Base-by-base conservation (phyloP, 176 grass and related monocot species). In the Stipa capillata region DNA sequence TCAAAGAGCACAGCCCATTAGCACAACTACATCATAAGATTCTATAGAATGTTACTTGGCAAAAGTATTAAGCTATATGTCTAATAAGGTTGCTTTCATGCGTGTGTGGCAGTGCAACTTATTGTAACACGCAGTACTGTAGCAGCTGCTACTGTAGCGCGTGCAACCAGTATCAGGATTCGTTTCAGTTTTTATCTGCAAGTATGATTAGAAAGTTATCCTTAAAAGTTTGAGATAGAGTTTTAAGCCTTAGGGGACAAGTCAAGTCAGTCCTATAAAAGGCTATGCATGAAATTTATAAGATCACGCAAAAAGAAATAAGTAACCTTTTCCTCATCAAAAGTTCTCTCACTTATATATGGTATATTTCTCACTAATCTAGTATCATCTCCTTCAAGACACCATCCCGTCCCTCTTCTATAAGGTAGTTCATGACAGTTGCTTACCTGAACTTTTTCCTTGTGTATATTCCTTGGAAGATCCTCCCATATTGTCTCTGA, bases 381-480 rank as follows among this genome's bases (percentile, higher is more conserved):
- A 20, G 41, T 41, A 2, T 48, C 8, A 48, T 70, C 47, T 3
- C 14, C 3, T 29, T 69, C 5, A 69, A 69, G 23, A 69, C 65
- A 45, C 66, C 24, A 31, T 17, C 42, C 29, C 31, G 7, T 14
- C 48, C 67, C 31, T 15, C 7, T 31, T 70, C 25, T 70, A 48
- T 45, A 48, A 48, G 25, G 41, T 70, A 48, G 45, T 15, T 31
- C 42, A 31, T 70, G 33, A 18, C 24, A 31, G n/a, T n/a, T n/a
- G n/a, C 39, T 85, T 83, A 93, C 91, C 74, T 42, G n/a, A 63
- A 93, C 64, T 50, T 40, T 88, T 65, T 80, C 51, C 25, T 70
- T 76, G 13, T 35, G 67, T 53, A 93, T 85, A 56, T 78, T 72
- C 4, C 33, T 49, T 7, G 62, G 75, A 86, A 93, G 74, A 77